Evolutionary conservation across 352 stramenopile species (phyloP).

Genomic region (Phytophthora fragariaefolia): DNA sequence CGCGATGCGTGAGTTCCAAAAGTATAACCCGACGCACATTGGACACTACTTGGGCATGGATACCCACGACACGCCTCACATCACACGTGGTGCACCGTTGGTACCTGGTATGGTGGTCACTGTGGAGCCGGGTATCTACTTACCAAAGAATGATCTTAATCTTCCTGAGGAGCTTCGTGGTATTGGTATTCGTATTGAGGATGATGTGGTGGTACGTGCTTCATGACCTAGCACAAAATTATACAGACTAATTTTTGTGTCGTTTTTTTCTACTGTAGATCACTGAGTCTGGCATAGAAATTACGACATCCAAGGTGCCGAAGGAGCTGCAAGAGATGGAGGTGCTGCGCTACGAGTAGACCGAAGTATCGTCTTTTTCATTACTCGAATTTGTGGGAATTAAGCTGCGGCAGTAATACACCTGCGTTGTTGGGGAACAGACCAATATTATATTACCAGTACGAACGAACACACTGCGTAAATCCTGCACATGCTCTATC

Average conservation of each 20-base stretch:
- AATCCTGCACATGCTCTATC: background rate
- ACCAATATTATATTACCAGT: slow-evolving; percentile 18
- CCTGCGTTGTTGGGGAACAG: slow-evolving; percentile 1
- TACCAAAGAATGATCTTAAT: slow-evolving; percentile 74
- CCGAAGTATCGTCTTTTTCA: slow-evolving; percentile 1
- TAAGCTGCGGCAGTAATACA: slow-evolving; percentile 21
- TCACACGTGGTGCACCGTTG: slow-evolving; percentile 63
- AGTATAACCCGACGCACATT: slow-evolving; percentile 89
- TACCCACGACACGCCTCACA: slow-evolving; percentile 81
- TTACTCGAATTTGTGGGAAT: slow-evolving; percentile 3
- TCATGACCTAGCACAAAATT: background rate
- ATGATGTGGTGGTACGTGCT: slow-evolving; percentile 78
- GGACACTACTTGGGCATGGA: slow-evolving; percentile 88
- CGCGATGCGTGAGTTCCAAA: slow-evolving; percentile 66
- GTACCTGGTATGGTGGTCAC: slow-evolving; percentile 84
- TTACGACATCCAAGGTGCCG: slow-evolving; percentile 70
- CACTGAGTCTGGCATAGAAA: slow-evolving; percentile 73
- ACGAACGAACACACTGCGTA: background rate
- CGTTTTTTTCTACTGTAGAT: slow-evolving; percentile 51
- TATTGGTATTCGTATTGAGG: slow-evolving; percentile 88
- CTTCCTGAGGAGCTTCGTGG: slow-evolving; percentile 79
- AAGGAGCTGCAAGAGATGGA: slow-evolving; percentile 81
- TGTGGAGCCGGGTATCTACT: slow-evolving; percentile 84
- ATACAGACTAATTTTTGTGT: slow-evolving; percentile 11
- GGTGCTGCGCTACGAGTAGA: slow-evolving; percentile 53